phyloP scores from a whole-genome alignment of 192 early-diverging fungal species.

The Coemansia sp. region DNA sequence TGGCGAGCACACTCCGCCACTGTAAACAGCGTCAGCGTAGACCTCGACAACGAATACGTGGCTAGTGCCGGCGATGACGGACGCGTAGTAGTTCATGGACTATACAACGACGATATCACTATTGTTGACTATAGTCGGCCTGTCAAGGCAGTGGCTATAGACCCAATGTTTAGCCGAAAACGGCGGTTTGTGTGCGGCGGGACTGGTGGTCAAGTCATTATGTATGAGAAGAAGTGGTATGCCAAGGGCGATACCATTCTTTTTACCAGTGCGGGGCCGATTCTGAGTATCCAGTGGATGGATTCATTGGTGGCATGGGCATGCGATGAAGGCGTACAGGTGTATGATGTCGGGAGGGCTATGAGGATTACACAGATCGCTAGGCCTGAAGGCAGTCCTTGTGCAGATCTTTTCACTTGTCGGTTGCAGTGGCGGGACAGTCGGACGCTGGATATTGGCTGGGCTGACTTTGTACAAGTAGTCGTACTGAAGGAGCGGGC shows the following conservation, averaged over 20 bases:
- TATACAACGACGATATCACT: slow-evolving; percentile 73
- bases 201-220: slow-evolving; percentile 80
- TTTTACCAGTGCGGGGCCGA: slow-evolving; percentile 87
- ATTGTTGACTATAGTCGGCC: slow-evolving; percentile 85
- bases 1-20: slow-evolving; percentile 84
- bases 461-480: slow-evolving; percentile 93
- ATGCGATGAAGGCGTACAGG: slow-evolving; percentile 84
- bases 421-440: slow-evolving; percentile 86
- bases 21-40: slow-evolving; percentile 88
- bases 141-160: slow-evolving; percentile 86
- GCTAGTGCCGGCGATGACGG: slow-evolving; percentile 95
- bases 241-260: slow-evolving; percentile 79
- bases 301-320: slow-evolving; percentile 91
- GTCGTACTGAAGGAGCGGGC: slow-evolving; percentile 67
- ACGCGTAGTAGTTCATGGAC: slow-evolving; percentile 81
- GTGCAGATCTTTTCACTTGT: slow-evolving; percentile 83
- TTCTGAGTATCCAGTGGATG: slow-evolving; percentile 87
- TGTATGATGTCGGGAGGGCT: slow-evolving; percentile 76
- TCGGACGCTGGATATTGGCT: slow-evolving; percentile 82
- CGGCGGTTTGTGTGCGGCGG: slow-evolving; percentile 90
- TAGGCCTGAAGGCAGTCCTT: slow-evolving; percentile 74
- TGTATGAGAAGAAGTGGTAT: slow-evolving; percentile 86
- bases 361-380: slow-evolving; percentile 85
- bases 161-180: slow-evolving; percentile 83
- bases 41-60: slow-evolving; percentile 83